These are phyloP conservation scores for Scleroderma citrinum DNA, from an alignment of 768 basidiomycete species.

Conservation along the genomic window DNA sequence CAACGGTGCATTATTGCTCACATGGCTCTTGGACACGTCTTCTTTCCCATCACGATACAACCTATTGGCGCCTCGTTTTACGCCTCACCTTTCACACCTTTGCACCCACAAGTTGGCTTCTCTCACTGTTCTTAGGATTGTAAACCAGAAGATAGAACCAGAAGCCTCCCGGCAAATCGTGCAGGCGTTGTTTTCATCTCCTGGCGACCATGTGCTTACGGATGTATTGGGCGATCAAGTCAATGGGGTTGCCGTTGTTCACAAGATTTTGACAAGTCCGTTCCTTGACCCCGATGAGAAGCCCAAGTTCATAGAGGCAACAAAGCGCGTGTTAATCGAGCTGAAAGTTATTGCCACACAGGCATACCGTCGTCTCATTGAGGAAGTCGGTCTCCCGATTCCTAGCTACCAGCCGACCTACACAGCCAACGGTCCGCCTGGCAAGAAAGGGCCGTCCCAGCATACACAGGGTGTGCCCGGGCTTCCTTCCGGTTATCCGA, in stretches of 20 bases:
- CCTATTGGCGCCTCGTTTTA: constrained; percentile 90
- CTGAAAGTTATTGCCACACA: constrained; percentile 93
- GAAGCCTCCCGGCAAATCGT: constrained; percentile 84
- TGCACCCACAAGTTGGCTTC: constrained; percentile 98
- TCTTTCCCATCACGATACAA: constrained; percentile 94
- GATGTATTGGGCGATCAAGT: constrained; percentile 96
- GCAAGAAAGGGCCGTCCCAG: constrained; percentile 52
- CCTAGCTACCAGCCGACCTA: constrained; percentile 83
- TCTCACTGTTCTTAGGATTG: constrained; percentile 87
- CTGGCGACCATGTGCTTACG: constrained; percentile 83
- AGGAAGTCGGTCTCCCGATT: constrained; percentile 90
- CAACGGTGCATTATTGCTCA: constrained; percentile 91
- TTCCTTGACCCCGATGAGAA: constrained; percentile 74
- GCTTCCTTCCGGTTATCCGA: constrained; percentile 72
- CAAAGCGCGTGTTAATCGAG: constrained; percentile 84
- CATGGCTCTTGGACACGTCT: constrained; percentile 95
- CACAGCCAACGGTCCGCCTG: constrained; percentile 50
- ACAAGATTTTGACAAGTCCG: constrained; percentile 86
- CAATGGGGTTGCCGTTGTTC: constrained; percentile 88
- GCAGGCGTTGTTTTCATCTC: constrained; percentile 86
- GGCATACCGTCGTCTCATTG: constrained; percentile 87
- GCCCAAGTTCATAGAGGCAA: constrained; percentile 70
- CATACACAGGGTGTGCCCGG: constrained; percentile 64
- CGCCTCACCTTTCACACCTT: constrained; percentile 91
- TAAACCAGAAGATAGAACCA: constrained; percentile 94